Conservation (phyloP, 106 monocot species). For the Dendrobium chrysotoxum region DNA sequence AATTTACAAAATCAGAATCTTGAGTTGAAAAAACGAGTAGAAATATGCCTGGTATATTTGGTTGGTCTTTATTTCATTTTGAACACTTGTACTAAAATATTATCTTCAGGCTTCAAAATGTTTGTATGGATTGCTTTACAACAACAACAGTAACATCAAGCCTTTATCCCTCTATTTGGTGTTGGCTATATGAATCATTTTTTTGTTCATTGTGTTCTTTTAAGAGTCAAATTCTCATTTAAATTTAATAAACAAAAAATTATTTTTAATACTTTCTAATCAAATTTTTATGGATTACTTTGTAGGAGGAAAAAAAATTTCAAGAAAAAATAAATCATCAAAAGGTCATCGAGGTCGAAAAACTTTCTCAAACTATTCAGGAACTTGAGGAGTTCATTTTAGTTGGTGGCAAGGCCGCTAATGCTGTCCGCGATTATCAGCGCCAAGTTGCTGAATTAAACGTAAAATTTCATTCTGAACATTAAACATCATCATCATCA, state of each 20-base stretch:
- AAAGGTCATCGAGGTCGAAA: conserved; percentile 52
- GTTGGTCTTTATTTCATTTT: background rate
- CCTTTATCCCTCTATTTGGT: too few species aligned
- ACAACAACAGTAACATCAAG: too few species aligned
- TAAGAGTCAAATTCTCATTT: too few species aligned
- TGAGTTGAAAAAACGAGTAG: conserved; percentile 31
- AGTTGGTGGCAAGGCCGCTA: conserved; percentile 40
- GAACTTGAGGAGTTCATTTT: conserved; percentile 72
- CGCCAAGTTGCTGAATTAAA: conserved; percentile 50
- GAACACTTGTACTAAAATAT: background rate
- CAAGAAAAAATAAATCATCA: conserved; percentile 49
- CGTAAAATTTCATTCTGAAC: conserved; percentile 18
- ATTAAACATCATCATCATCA: too few species aligned
- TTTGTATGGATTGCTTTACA: background rate
- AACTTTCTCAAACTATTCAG: conserved; percentile 34
- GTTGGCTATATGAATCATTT: too few species aligned
- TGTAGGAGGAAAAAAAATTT: conserved; percentile 63
- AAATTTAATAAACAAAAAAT: too few species aligned
- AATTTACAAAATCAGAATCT: conserved; percentile 37
- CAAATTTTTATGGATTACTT: background rate
- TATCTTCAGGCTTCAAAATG: background rate
- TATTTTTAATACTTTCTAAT: too few species aligned
- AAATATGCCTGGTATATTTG: conserved; percentile 32
- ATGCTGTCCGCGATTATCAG: conserved; percentile 49
- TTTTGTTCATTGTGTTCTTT: too few species aligned